These are phyloP conservation scores for Beta macrorhiza DNA, from an alignment of 179 eudicot genomes.

Conservation along the genomic window DNA sequence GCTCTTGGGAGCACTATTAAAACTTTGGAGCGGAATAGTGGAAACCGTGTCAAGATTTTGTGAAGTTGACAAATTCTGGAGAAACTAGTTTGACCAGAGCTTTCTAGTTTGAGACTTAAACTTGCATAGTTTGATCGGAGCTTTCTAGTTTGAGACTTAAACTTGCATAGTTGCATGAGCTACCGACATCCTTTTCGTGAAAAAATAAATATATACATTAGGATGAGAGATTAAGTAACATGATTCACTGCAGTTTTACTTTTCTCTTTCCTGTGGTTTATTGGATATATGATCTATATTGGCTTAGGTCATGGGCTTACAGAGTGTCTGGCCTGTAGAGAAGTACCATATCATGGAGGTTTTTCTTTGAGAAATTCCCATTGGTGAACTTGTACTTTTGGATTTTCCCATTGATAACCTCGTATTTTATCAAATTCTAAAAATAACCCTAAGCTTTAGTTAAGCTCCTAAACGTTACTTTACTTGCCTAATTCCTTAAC, in stretches of 20 bases:
- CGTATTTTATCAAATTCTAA: too few species aligned
- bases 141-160: neutral
- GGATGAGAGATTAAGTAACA: constrained; percentile 1
- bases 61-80: neutral
- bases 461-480: too few species aligned
- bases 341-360: neutral
- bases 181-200: neutral
- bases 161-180: neutral
- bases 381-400: neutral
- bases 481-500: too few species aligned
- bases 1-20: too few species aligned
- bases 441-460: too few species aligned
- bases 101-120: neutral
- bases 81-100: neutral
- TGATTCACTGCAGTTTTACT: constrained; percentile 9
- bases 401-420: too few species aligned
- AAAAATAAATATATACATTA: neutral
- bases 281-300: neutral
- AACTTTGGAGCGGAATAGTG: neutral
- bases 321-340: neutral
- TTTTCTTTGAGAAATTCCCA: neutral
- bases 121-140: neutral
- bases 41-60: neutral
- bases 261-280: neutral
- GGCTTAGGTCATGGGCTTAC: constrained; percentile 2